Evolutionary conservation across 129 eudicot species (phyloP), one percentile per base, ranked within the genome.

Genomic region (Artemisia annua): DNA sequence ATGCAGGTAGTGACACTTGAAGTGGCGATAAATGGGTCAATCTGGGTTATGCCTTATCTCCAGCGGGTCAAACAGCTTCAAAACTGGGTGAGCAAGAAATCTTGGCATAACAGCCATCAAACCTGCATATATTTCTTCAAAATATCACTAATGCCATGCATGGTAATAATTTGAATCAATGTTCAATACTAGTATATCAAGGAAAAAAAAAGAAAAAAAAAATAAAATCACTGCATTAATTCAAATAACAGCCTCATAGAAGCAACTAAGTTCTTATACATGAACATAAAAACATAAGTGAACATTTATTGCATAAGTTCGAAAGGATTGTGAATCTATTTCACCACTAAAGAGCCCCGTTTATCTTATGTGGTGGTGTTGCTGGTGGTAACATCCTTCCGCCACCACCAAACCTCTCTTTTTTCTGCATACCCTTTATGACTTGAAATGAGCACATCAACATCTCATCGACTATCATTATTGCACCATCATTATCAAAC

Each of bases 401-500:
- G 30, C 85, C 75, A 60, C 73, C 73, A 62, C 79, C 85, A 77
- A 73, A 0, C 70, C 43, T 77, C 60, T 80, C 88, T 74, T 80
- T 84, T 79, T 73, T 80, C n/a, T 75, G 69, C 3, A 70, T 63
- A 43, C 83, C 84, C 70, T 77, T 80, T 11, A 84, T 56, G n/a
- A 80, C 81, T 24, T 77, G 83, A 58, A 84, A 84, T 12, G 88
- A 84, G 44, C 88, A 84, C 17, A 83, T 80, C n/a, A 84, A 28
- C 12, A 50, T 16, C 63, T 84, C 87, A 44, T 84, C 82, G 55
- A 84, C 87, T 14, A 72, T 84, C 85, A 84, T 84, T 84, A 84
- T 84, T 12, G 87, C 87, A 49, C 87, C 87, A 55, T 75, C 79
- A 66, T 83, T 83, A 43, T 83, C 83, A 83, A 83, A 83, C 78